Percentiles rank a stretch among this genome's conserved stretches.
phyloP scores from a whole-genome alignment of 2,329 filamentous ascomycete genomes.

The Scedosporium dehoogii region DNA sequence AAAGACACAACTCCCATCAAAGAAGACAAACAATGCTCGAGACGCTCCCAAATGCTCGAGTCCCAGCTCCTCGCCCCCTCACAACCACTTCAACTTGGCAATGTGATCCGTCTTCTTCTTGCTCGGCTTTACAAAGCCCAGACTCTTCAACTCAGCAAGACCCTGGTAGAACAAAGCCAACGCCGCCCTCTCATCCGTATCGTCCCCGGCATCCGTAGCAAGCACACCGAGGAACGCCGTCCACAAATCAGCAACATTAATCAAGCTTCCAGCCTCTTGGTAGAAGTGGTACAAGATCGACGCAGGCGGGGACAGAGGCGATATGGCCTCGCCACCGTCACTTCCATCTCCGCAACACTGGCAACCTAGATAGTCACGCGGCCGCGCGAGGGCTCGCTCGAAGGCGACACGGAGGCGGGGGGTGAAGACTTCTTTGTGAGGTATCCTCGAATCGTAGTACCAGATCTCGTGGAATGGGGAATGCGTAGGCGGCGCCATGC shows the following conservation, averaged over 20 bases:
- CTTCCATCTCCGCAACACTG: slow-evolving; percentile 44
- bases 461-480: slow-evolving; percentile 58
- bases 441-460: slow-evolving; percentile 62
- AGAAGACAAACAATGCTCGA: background rate
- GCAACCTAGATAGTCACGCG: slow-evolving; percentile 70
- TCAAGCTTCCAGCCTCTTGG: slow-evolving; percentile 62
- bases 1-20: background rate
- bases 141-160: slow-evolving; percentile 70
- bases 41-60: background rate
- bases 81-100: slow-evolving; percentile 77
- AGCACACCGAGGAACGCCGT: slow-evolving; percentile 61
- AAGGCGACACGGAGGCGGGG: slow-evolving; percentile 61
- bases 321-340: slow-evolving; percentile 21
- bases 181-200: slow-evolving; percentile 38
- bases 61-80: slow-evolving; percentile 7
- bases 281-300: slow-evolving; percentile 72
- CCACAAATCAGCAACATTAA: slow-evolving; percentile 76
- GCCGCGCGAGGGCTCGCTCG: slow-evolving; percentile 60
- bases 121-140: slow-evolving; percentile 83
- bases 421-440: slow-evolving; percentile 64
- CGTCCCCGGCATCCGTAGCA: slow-evolving; percentile 20
- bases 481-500: slow-evolving; percentile 30
- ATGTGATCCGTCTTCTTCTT: slow-evolving; percentile 90
- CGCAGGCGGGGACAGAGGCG: slow-evolving; percentile 47
- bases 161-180: slow-evolving; percentile 76